Evolutionary conservation across 768 basidiomycete genomes (phyloP).

Genomic region (Leccinum disarticulatum): DNA sequence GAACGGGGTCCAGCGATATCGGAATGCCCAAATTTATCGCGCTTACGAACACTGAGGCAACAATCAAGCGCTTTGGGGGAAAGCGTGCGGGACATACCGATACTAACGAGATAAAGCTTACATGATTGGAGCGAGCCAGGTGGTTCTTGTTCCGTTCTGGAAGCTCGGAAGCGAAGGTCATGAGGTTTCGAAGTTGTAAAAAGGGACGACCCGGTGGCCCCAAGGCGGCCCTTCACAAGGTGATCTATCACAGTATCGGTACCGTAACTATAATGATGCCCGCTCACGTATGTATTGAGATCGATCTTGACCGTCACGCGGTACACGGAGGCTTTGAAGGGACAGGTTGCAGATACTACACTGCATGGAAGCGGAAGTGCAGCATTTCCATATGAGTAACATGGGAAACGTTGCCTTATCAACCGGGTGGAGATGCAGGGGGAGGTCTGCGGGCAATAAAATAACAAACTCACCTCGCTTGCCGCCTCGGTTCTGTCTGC

Average conservation of each 20-base stretch:
- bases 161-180: conserved; percentile 26
- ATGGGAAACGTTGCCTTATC: conserved; percentile 7
- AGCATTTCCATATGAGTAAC: neutral
- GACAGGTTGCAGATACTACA: conserved; percentile 5
- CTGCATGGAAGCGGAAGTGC: neutral
- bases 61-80: neutral
- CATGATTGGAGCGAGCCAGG: conserved; percentile 19
- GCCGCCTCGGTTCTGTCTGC: too few species aligned
- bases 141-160: conserved; percentile 24
- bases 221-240: conserved; percentile 13
- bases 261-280: conserved; percentile 33
- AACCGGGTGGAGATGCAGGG: neutral
- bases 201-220: conserved; percentile 6
- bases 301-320: conserved; percentile 25
- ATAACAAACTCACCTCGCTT: too few species aligned
- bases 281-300: conserved; percentile 26
- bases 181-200: conserved; percentile 20
- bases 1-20: neutral
- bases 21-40: neutral
- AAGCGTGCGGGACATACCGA: neutral
- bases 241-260: conserved; percentile 29
- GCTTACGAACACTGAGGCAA: conserved; percentile 8
- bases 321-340: conserved; percentile 20
- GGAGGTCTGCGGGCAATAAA: neutral
- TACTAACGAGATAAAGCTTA: conserved; percentile 10